phyloP scores from a whole-genome alignment of 805 yeast genomes.

The Lipomyces chichibuensis region DNA sequence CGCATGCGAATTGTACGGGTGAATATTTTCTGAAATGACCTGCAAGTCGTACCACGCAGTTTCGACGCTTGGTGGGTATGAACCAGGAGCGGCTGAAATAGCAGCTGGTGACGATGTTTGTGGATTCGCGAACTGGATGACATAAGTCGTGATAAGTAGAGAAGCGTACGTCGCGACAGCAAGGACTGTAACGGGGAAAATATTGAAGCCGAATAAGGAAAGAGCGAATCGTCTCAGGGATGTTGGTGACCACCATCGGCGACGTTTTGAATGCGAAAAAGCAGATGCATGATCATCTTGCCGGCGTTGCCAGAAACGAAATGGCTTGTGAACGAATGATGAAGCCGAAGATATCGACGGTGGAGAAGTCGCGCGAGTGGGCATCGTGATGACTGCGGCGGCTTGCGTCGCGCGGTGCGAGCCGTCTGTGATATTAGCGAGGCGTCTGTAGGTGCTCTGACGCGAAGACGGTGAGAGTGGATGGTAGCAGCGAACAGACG shows the following conservation, averaged over 20 bases:
- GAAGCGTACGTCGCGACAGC: slow-evolving; percentile 34
- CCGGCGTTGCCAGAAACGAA: slow-evolving; percentile 34
- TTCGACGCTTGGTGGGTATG: slow-evolving; percentile 28
- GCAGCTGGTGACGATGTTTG: slow-evolving; percentile 34
- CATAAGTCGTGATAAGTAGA: slow-evolving; percentile 34
- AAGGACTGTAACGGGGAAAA: slow-evolving; percentile 34
- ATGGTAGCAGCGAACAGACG: background rate
- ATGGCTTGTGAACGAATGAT: slow-evolving; percentile 35
- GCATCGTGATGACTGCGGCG: slow-evolving; percentile 23
- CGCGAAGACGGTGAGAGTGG: background rate
- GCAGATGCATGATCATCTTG: slow-evolving; percentile 32
- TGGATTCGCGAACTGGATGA: slow-evolving; percentile 34
- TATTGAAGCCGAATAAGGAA: slow-evolving; percentile 30
- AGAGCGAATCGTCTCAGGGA: slow-evolving; percentile 21
- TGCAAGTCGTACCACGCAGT: slow-evolving; percentile 74
- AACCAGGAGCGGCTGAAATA: slow-evolving; percentile 31
- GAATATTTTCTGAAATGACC: slow-evolving; percentile 63
- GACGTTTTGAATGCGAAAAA: slow-evolving; percentile 19
- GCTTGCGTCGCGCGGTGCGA: slow-evolving; percentile 9
- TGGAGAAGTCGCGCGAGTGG: slow-evolving; percentile 34
- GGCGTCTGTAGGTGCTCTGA: background rate
- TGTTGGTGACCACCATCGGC: slow-evolving; percentile 33
- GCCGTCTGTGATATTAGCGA: background rate
- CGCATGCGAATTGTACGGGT: slow-evolving; percentile 77
- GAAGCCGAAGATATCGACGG: slow-evolving; percentile 37